Evolutionary conservation across 2,329 filamentous ascomycete species (phyloP), one percentile per base, ranked within the genome.

Genomic region (Endoconidiophora laricicola): DNA sequence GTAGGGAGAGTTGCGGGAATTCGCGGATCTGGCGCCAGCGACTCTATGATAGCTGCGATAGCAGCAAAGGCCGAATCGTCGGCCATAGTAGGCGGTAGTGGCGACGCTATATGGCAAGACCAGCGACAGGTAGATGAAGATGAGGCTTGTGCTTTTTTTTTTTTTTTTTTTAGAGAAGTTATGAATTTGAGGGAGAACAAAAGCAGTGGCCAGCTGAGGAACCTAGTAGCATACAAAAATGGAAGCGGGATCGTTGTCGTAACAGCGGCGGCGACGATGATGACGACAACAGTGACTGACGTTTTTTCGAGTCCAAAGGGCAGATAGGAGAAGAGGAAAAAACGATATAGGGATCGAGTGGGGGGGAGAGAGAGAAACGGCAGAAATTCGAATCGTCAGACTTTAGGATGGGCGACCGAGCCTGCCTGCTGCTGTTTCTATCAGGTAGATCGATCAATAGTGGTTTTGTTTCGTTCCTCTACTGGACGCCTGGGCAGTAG

Each of bases 21-120:
- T 55, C 65, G 65, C 29, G 65, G 60, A 52, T 69, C 66, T 54
- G 63, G 61, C 53, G 72, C 74, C 53, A 78, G 63, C 54, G 65
- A 68, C 58, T 70, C 69, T 56, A 78, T 65, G 56, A 78, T 66
- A 58, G 72, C 67, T 58, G 72, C 69, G 37, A 70, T 69, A 43
- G 73, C 72, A 57, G 66, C 68, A 61, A 78, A 64, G 57, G 70
- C 70, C 60, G 70, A 66, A 58, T 77, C 71, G 62, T 76, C 72
- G 56, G 70, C 69, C 71, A 74, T 73, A 54, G 38, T 26, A 45
- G 36, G n/a, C 23, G 37, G 22, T 41, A 20, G 7, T 9, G 29
- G 29, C 29, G 29, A 26, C 16, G 43, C 10, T 45, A 16, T 33
- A 33, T 18, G 20, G 20, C 16, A 16, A 16, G 16, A n/a, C 20